Base-by-base conservation (phyloP, 2,329 filamentous ascomycete species). In the Xylariaceae sp. region DNA sequence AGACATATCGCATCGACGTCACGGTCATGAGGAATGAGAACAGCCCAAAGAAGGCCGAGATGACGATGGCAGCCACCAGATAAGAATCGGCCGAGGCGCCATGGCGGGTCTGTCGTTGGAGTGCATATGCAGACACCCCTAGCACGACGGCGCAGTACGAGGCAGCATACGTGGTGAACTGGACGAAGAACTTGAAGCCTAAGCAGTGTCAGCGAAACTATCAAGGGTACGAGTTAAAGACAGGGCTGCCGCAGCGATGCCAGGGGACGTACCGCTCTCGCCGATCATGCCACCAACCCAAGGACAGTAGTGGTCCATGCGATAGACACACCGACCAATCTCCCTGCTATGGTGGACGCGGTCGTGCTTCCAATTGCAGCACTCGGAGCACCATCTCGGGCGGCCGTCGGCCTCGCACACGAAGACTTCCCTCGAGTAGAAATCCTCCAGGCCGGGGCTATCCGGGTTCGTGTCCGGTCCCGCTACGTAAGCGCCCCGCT, bases 251-350 rank as follows among this genome's bases (percentile, higher is more conserved):
- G 41, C 16, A 33, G 15, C 1, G 26, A 2, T 21, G 9, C 28
- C 15, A 11, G 30, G 5, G 30, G 30, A 61, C 74, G 59, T 54
- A 78, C 75, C 79, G 2, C 79, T 88, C 59, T 96, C 89, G 0
- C 81, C 84, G 8, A 98, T 81, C 49, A 95, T 85, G 15, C 90
- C 92, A 3, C 90, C 90, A n/a, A 94, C 89, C 85, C 84, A 97
- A 0, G 90, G 92, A 56, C 92, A 98, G 54, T 89, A 92, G 57
- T 97, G 90, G 48, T 97, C 90, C 84, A 96, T 92, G 55, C 92
- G 92, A 28, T 75, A 68, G 15, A 94, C 84, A 56, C 90, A 97
- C 30, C 88, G 74, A 34, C 78, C 78, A 9, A 92, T 68, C 57
- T 94, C 86, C 36, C 81, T 81, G 55, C 85, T 94, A 62, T 97